These are phyloP conservation scores for Russula vinacea DNA, from an alignment of 768 basidiomycete species.

Conservation along the genomic window DNA sequence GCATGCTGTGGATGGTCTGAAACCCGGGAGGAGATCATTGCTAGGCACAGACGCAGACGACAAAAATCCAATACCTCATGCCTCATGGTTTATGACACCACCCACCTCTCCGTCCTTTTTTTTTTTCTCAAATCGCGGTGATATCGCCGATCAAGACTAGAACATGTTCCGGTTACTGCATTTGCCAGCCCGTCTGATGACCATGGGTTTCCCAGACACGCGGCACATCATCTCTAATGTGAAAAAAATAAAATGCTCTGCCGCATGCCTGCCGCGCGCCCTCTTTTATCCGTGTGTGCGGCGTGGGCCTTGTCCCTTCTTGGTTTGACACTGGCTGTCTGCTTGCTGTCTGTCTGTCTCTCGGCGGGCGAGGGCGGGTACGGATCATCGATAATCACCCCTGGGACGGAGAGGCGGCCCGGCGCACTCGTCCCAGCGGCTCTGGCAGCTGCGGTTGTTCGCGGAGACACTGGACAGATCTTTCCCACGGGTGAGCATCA, in stretches of 20 bases:
- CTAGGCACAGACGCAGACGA: background rate
- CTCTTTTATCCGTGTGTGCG: background rate
- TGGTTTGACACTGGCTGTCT: background rate
- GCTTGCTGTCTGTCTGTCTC: no score
- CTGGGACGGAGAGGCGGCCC: conserved; percentile 45
- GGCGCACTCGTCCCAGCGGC: conserved; percentile 67
- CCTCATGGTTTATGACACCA: conserved; percentile 24
- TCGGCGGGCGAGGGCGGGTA: no score
- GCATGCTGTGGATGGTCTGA: background rate
- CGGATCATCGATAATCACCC: background rate
- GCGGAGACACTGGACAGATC: conserved; percentile 39
- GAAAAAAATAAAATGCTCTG: background rate
- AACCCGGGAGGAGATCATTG: background rate
- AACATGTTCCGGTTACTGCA: background rate
- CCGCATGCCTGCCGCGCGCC: background rate
- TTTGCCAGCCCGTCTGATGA: background rate
- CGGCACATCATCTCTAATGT: background rate
- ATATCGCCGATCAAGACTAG: conserved; percentile 56
- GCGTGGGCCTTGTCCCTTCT: background rate
- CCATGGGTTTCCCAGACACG: background rate
- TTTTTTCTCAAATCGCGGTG: conserved; percentile 56
- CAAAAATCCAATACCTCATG: background rate
- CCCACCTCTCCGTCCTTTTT: conserved; percentile 54
- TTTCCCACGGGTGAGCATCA: background rate
- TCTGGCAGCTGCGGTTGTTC: conserved; percentile 44